Evolutionary conservation across 1,139 yeast genomes (phyloP).

Genomic region (Blastobotrys illinoisensis): DNA sequence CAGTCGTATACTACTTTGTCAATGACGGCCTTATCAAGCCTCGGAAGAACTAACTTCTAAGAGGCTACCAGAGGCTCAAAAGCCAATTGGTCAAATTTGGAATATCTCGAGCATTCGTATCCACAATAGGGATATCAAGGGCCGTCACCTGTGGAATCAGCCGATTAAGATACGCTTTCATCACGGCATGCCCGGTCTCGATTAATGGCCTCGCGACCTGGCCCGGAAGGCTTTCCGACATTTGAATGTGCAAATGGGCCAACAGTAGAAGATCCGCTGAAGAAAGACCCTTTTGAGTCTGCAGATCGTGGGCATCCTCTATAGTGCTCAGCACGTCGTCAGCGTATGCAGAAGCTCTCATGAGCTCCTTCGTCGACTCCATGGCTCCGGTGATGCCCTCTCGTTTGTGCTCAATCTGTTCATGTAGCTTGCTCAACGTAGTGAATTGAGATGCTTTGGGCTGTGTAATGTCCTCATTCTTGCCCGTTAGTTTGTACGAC

Average conservation of each 20-base stretch:
- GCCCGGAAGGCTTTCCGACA: conserved; percentile 19
- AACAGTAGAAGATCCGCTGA: conserved; percentile 23
- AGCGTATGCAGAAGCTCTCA: conserved; percentile 45
- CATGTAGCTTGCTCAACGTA: conserved; percentile 13
- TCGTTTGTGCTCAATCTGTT: conserved; percentile 42
- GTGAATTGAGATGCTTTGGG: background rate
- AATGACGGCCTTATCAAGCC: conserved; percentile 61
- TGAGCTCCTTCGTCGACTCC: conserved; percentile 47
- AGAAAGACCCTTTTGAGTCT: background rate
- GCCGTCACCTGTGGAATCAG: background rate
- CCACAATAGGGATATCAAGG: background rate
- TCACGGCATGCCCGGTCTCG: conserved; percentile 19
- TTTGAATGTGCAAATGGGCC: conserved; percentile 25
- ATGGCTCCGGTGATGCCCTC: conserved; percentile 41
- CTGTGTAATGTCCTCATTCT: background rate
- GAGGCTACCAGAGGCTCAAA: background rate
- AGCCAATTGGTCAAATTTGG: conserved; percentile 6
- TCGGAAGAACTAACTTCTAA: conserved; percentile 38
- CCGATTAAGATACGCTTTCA: conserved; percentile 6
- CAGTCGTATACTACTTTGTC: conserved; percentile 61
- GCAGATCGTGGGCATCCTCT: conserved; percentile 4
- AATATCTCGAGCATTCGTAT: conserved; percentile 3
- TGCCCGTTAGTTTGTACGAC: conserved; percentile 1
- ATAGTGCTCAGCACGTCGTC: conserved; percentile 35
- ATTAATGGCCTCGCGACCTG: conserved; percentile 20